Evolutionary conservation across 169 alveolate species (phyloP), one percentile per base, ranked within the genome.

Genomic region (Theileria equi): DNA sequence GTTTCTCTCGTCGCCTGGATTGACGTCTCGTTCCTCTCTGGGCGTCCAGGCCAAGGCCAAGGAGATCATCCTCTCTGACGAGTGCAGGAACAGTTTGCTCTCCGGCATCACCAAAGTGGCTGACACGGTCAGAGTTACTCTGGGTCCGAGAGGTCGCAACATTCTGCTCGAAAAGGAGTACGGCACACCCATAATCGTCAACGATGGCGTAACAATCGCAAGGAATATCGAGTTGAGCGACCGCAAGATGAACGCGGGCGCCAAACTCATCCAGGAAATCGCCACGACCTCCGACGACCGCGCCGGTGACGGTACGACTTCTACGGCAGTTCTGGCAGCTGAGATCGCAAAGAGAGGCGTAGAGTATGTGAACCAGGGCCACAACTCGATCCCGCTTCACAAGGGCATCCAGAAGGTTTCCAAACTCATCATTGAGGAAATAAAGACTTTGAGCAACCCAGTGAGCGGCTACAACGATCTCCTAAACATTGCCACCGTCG

Each of bases 271-370:
- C 69, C 95, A 91, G 62, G 94, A 92, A 54, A 93, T 89, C 35
- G 95, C 96, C 17, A 74, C 85, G 31, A 90, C 91, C n/a, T 82
- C 95, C 4, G 92, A 88, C 55, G 94, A 92, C 62, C 80, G 90
- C 55, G 95, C 96, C 4, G 96, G 96, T 13, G 96, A 92, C 73
- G 96, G 96, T 23, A 92, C 96, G 2, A 90, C 96, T 0, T 88
- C 95, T 28, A 91, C 96, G n/a, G 85, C 95, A 1, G 71, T 91
- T 43, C 84, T 92, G 59, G 91, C 95, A 11, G 94, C 94, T 1
- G 94, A 90, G 31, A 88, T 91, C 3, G 89, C 92, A 31, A 79
- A 74, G 49, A 81, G 88, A 80, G 95, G 95, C 1, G 92, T 90
- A 32, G 91, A 90, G 28, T 82, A 90, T 72, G 95, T 91, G 26